A percentile compares a stretch with the other conserved stretches of the same genome.
phyloP scores from a whole-genome alignment of 2,329 filamentous ascomycete species.

The Saccharata proteae region DNA sequence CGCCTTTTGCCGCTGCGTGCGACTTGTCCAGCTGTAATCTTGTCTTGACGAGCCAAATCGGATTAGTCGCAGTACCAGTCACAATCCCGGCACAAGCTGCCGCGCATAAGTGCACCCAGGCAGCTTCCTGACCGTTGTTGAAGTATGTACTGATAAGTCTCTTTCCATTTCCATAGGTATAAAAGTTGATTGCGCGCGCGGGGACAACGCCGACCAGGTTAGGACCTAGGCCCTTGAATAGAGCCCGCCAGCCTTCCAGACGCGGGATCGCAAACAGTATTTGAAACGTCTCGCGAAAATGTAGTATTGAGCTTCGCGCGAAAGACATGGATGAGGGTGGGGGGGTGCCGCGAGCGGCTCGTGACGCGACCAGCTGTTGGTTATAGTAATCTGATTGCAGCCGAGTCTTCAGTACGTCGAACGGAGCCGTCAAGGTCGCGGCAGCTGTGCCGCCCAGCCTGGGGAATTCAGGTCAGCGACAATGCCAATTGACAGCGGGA shows the following conservation, averaged over 20 bases:
- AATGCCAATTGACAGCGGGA: slow-evolving; percentile 12
- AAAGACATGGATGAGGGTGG: slow-evolving; percentile 50
- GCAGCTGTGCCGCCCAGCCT: slow-evolving; percentile 85
- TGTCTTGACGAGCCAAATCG: slow-evolving; percentile 95
- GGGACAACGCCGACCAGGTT: slow-evolving; percentile 85
- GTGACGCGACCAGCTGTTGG: slow-evolving; percentile 58
- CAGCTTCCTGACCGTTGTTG: slow-evolving; percentile 56
- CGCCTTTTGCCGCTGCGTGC: slow-evolving; percentile 46
- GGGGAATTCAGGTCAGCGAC: slow-evolving; percentile 1
- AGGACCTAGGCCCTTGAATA: slow-evolving; percentile 88
- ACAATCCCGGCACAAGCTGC: slow-evolving; percentile 69
- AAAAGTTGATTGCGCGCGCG: slow-evolving; percentile 86
- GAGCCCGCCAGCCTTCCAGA: slow-evolving; percentile 68
- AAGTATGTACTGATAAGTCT: slow-evolving; percentile 63
- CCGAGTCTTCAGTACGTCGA: slow-evolving; percentile 88
- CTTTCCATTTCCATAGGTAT: slow-evolving; percentile 86
- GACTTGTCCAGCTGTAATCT: slow-evolving; percentile 85
- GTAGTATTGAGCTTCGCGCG: slow-evolving; percentile 53
- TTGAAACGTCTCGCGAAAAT: slow-evolving; percentile 75
- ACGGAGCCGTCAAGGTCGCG: slow-evolving; percentile 81
- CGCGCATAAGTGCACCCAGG: slow-evolving; percentile 66
- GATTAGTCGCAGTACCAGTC: slow-evolving; percentile 85
- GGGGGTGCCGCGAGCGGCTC: slow-evolving; percentile 44
- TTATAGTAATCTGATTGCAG: slow-evolving; percentile 94
- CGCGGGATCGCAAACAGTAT: slow-evolving; percentile 73